phyloP scores from a whole-genome alignment of 2,329 filamentous ascomycete species.

The Cyclaneusma minus region DNA sequence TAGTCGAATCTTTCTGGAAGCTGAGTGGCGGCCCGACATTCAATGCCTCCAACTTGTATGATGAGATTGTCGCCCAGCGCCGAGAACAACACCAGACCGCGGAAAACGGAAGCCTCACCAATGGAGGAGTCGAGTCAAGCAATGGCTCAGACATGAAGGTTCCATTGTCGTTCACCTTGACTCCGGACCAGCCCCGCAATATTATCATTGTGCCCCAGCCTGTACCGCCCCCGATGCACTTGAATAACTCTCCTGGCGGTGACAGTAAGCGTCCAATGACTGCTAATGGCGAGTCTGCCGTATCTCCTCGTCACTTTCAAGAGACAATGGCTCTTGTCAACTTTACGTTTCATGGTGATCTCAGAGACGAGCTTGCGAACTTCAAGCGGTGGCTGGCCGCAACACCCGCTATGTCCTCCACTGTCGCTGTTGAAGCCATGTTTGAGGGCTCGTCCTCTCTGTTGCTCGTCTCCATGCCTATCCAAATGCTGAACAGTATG shows the following conservation, averaged over 20 bases:
- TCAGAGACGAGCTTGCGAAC: slow-evolving; percentile 48
- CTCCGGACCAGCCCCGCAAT: slow-evolving; percentile 34
- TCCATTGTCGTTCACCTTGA: slow-evolving; percentile 40
- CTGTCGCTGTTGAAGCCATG: slow-evolving; percentile 51
- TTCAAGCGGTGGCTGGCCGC: slow-evolving; percentile 53
- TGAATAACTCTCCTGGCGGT: slow-evolving; percentile 13
- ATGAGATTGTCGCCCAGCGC: slow-evolving; percentile 33
- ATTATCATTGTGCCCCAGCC: slow-evolving; percentile 30
- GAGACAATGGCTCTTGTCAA: slow-evolving; percentile 49
- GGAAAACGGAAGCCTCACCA: slow-evolving; percentile 24
- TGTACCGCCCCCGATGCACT: slow-evolving; percentile 13
- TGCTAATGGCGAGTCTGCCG: slow-evolving; percentile 9
- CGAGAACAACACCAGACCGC: slow-evolving; percentile 19
- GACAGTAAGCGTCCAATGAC: slow-evolving; percentile 9
- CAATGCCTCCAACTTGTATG: slow-evolving; percentile 36
- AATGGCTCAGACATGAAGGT: slow-evolving; percentile 18
- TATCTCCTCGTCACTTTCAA: too few relatives aligned
- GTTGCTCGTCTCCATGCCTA: slow-evolving; percentile 50
- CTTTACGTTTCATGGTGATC: slow-evolving; percentile 50
- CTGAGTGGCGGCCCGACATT: slow-evolving; percentile 38
- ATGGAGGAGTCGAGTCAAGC: slow-evolving; percentile 27
- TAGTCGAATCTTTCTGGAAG: slow-evolving; percentile 38
- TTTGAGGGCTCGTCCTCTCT: slow-evolving; percentile 52
- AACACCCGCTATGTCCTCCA: slow-evolving; percentile 36
- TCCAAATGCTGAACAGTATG: slow-evolving; percentile 46